A percentile compares a stretch with the other conserved stretches of the same genome.
phyloP scores from a whole-genome alignment of 2,329 filamentous ascomycete species.

The Aspergillus quadricinctus region DNA sequence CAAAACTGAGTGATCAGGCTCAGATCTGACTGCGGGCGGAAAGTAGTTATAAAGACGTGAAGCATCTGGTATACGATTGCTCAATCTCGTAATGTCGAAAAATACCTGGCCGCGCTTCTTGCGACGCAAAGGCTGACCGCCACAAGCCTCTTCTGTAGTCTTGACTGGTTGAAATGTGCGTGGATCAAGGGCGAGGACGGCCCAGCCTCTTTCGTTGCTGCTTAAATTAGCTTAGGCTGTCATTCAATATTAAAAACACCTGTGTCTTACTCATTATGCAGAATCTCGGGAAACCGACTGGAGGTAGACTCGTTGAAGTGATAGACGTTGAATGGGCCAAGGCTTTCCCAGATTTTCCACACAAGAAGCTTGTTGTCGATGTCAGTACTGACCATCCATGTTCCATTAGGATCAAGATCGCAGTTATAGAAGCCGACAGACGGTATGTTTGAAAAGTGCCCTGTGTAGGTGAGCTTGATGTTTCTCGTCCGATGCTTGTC shows the following conservation, averaged over 20 bases:
- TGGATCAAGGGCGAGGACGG: conserved; percentile 44
- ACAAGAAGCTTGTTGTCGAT: conserved; percentile 49
- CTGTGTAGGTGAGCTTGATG: conserved; percentile 38
- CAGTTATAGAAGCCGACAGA: conserved; percentile 57
- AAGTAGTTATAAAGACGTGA: conserved; percentile 27
- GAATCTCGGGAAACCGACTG: conserved; percentile 21
- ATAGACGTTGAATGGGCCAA: conserved; percentile 24
- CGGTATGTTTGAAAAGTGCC: conserved; percentile 52
- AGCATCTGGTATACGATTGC: conserved; percentile 22
- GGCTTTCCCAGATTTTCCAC: conserved; percentile 46
- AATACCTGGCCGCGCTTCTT: conserved; percentile 17
- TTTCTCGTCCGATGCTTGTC: conserved; percentile 37
- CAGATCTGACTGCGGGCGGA: conserved; percentile 15
- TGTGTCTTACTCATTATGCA: conserved; percentile 19
- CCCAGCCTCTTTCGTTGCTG: conserved; percentile 39
- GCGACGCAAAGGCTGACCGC: conserved; percentile 25
- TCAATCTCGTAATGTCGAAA: conserved; percentile 28
- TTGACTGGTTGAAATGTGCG: conserved; percentile 35
- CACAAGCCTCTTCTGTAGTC: conserved; percentile 38
- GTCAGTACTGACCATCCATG: conserved; percentile 55
- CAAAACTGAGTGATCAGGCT: conserved; percentile 18
- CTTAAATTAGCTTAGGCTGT: neutral
- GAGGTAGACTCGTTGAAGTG: conserved; percentile 27
- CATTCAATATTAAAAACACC: neutral
- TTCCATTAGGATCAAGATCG: conserved; percentile 50